These are phyloP conservation scores for Phallus indusiatus DNA, from an alignment of 768 basidiomycete species.

Conservation along the genomic window DNA sequence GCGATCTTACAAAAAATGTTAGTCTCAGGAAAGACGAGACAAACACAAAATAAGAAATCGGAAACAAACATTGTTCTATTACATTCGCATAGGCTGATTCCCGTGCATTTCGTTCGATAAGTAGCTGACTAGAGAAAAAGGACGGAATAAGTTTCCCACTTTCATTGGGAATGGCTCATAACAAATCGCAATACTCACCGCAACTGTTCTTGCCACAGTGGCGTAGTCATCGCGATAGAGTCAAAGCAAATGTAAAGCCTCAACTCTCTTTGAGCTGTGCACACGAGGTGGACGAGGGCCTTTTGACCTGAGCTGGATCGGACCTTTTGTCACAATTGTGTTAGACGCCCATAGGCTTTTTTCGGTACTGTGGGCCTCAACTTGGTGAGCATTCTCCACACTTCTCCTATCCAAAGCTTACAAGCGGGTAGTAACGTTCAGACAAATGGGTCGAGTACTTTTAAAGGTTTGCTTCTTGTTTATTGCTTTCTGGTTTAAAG, in stretches of 20 bases:
- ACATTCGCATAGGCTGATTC: constrained; percentile 76
- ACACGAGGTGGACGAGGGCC: no score
- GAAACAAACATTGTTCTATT: constrained; percentile 81
- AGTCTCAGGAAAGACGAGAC: background rate
- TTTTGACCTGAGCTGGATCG: no score
- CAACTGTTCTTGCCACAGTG: constrained; percentile 11
- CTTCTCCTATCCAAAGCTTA: background rate
- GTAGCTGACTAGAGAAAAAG: constrained; percentile 64
- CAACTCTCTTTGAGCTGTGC: no score
- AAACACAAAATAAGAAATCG: constrained; percentile 4
- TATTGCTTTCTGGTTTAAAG: background rate
- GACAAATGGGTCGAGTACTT: constrained; percentile 70
- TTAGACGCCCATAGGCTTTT: no score
- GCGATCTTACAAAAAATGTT: constrained; percentile 57
- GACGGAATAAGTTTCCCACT: constrained; percentile 43
- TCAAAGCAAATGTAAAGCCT: background rate
- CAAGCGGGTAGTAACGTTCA: background rate
- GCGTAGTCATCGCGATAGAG: constrained; percentile 8
- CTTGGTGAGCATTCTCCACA: background rate
- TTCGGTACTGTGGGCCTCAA: no score
- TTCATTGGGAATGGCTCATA: constrained; percentile 52
- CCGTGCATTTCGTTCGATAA: constrained; percentile 73
- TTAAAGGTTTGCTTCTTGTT: constrained; percentile 49
- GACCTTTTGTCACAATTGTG: no score
- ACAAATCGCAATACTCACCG: background rate